Base-by-base conservation (phyloP, 495 filamentous ascomycete species). In the Podospora anserina region DNA sequence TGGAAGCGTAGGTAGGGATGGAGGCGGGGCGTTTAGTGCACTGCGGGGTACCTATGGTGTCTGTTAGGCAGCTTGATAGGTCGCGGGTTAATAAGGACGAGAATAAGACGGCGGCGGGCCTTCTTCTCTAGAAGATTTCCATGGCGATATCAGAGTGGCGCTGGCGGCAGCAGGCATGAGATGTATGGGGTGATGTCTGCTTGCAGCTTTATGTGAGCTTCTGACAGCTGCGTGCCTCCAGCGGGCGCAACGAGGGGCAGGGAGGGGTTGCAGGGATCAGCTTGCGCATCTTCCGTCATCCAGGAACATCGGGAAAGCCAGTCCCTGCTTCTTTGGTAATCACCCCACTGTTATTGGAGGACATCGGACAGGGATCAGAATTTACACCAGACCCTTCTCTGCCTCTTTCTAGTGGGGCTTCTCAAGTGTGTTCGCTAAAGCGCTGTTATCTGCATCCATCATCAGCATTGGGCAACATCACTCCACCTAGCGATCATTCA, bases 331-430 rank as follows among this genome's bases (percentile, higher is more conserved):
- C 61, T 27, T 63, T 63, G 61, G 49, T 57, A 57, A 32, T 57
- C 64, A 58, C 54, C 27, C 64, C 64, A 58, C 64, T 66, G 61
- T 63, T 63, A 63, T 63, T 63, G 61, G 60, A 63, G 60, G 60
- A 63, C 30, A 18, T 63, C 26, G 4, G 4, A 28, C 60, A 3
- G 28, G 20, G 30, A 18, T 20, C 23, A 23, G 23, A 23, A 23
- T 23, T 2, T 23, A 23, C 23, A 23, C 23, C 23, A 23, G 23
- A 23, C 23, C 23, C 23, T 23, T 23, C 23, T 1, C 1, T 23
- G 23, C 23, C 23, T 23, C 23, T 23, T 23, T 2, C 23, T 1
- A 23, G 1, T 23, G 23, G 19, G 60, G 60, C 5, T 5, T 20
- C 16, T n/a, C 61, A 63, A 11, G 61, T 63, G 61, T 63, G 19